Conservation (phyloP, 441 rosid genomes). For the Kokia cookei region DNA sequence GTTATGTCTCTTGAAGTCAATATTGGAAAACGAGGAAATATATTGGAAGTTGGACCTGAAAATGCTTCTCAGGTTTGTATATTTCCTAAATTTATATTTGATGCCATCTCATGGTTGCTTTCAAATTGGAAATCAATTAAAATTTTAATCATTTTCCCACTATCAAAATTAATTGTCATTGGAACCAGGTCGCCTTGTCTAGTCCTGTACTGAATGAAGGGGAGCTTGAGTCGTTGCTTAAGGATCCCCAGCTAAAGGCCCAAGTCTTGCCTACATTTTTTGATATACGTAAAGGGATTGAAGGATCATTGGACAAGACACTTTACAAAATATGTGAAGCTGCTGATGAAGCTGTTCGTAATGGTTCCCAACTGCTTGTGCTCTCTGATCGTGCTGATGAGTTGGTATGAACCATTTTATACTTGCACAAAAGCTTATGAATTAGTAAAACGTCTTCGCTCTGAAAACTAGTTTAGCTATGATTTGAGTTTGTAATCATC, state of each 20-base stretch:
- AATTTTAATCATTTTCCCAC: constrained; percentile 7
- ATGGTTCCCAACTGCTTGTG: constrained; percentile 92
- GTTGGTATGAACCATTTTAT: constrained; percentile 40
- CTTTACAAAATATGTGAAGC: constrained; percentile 78
- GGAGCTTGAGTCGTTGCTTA: constrained; percentile 74
- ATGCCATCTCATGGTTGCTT: neutral
- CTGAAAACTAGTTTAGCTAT: neutral
- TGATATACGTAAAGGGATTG: constrained; percentile 89
- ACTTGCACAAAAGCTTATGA: neutral
- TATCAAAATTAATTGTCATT: constrained; percentile 1
- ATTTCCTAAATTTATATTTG: constrained; percentile 3
- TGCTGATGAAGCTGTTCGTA: constrained; percentile 98
- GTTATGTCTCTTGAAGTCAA: constrained; percentile 99
- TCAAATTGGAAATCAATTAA: constrained; percentile 2
- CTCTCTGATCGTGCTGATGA: constrained; percentile 83
- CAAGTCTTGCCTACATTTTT: constrained; percentile 68
- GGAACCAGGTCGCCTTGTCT: constrained; percentile 66
- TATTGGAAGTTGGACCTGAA: constrained; percentile 92
- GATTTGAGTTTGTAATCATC: neutral
- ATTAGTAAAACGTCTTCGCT: neutral
- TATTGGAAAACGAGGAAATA: constrained; percentile 91
- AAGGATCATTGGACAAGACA: constrained; percentile 79
- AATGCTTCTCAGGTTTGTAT: constrained; percentile 84
- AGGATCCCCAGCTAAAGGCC: constrained; percentile 68
- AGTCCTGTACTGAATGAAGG: constrained; percentile 93